A percentile compares a stretch with the other conserved stretches of the same genome.
Conservation (phyloP, 2,329 filamentous ascomycete species). For the Aspergillus sp. region DNA sequence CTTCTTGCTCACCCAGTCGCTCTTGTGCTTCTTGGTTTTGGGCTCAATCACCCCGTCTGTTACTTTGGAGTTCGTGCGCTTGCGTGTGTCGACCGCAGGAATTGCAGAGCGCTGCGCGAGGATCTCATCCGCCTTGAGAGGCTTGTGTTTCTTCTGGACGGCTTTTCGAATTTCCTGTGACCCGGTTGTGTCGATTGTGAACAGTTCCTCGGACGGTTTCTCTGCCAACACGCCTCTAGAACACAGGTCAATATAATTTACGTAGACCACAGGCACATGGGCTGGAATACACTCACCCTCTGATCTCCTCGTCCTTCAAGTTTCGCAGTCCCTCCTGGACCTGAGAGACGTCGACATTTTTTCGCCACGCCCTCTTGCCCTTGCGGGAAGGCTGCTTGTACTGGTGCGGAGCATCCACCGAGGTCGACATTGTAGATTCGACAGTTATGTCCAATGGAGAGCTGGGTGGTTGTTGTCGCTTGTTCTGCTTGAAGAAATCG, state of each 20-base stretch:
- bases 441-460: constrained; percentile 7
- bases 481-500: constrained; percentile 11
- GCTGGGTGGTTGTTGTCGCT: background rate
- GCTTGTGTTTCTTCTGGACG: constrained; percentile 61
- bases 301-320: constrained; percentile 80
- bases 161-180: constrained; percentile 57
- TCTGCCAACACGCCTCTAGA: constrained; percentile 74
- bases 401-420: constrained; percentile 57
- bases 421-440: constrained; percentile 23
- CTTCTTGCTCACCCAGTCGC: constrained; percentile 72
- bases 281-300: constrained; percentile 52
- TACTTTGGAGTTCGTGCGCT: constrained; percentile 61
- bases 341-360: constrained; percentile 89
- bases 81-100: constrained; percentile 67
- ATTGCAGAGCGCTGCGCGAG: constrained; percentile 74
- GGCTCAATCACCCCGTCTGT: constrained; percentile 62
- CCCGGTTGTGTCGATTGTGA: constrained; percentile 68
- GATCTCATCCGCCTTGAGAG: constrained; percentile 84
- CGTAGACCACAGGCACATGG: background rate
- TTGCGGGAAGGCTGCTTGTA: constrained; percentile 86
- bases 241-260: constrained; percentile 5
- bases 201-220: constrained; percentile 72
- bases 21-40: constrained; percentile 63
- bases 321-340: constrained; percentile 73
- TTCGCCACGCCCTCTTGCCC: constrained; percentile 97